phyloP scores from a whole-genome alignment of 768 basidiomycete species.

The Daedaleopsis sinensis region DNA sequence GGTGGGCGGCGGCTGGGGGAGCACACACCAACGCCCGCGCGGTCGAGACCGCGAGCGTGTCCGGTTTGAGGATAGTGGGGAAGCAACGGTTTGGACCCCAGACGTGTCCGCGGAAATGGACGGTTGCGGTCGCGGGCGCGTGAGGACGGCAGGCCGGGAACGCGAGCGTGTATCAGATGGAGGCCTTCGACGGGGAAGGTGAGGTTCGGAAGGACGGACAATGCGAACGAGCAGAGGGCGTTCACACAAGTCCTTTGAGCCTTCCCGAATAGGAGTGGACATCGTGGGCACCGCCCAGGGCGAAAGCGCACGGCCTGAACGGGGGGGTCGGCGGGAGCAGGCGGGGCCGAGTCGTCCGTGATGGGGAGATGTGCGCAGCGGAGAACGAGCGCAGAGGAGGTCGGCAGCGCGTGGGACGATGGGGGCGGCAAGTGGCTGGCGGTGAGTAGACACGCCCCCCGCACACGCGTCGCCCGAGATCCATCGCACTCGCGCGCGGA shows the following conservation, averaged over 20 bases:
- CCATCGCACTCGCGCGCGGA: constrained; percentile 26
- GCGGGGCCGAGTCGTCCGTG: not conserved
- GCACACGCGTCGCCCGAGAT: constrained; percentile 17
- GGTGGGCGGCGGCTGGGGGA: too few species aligned
- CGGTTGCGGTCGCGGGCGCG: not conserved
- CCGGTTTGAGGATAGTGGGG: constrained; percentile 14
- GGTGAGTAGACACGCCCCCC: constrained; percentile 23
- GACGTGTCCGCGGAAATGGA: not conserved
- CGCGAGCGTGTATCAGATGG: not conserved
- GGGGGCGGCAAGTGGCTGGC: constrained; percentile 8
- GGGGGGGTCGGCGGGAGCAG: constrained; percentile 17
- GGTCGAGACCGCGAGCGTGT: too few species aligned
- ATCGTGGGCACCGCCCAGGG: constrained; percentile 9
- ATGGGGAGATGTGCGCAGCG: too few species aligned
- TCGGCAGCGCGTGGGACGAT: not conserved
- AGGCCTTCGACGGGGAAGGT: not conserved
- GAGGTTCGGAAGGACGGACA: not conserved
- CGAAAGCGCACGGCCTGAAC: constrained; percentile 26
- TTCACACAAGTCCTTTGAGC: constrained; percentile 29
- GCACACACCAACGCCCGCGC: too few species aligned
- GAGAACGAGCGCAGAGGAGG: not conserved
- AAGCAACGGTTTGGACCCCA: constrained; percentile 9
- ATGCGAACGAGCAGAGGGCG: not conserved
- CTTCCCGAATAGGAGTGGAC: constrained; percentile 23
- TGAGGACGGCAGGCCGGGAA: not conserved